phyloP scores from a whole-genome alignment of 2,329 filamentous ascomycete genomes.

The Phaeosphaeria sp. region DNA sequence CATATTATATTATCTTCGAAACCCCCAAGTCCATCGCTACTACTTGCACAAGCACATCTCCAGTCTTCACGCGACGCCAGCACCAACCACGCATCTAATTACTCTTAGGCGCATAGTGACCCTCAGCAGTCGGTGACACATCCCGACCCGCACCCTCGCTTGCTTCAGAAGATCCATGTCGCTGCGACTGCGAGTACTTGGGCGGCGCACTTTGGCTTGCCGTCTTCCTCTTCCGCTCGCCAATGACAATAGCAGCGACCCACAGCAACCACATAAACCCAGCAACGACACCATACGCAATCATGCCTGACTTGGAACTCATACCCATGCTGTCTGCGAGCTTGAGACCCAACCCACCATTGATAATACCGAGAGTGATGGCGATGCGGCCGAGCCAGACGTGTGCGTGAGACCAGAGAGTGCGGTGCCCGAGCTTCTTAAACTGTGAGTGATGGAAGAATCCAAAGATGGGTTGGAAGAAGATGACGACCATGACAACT shows the following conservation, averaged over 20 bases:
- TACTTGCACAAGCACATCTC: neutral
- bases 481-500: slow-evolving; percentile 56
- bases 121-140: slow-evolving; percentile 6
- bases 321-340: slow-evolving; percentile 27
- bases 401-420: slow-evolving; percentile 57
- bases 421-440: slow-evolving; percentile 54
- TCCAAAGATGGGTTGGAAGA: slow-evolving; percentile 63
- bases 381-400: slow-evolving; percentile 62
- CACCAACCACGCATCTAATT: slow-evolving; percentile 4
- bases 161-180: neutral
- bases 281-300: slow-evolving; percentile 59
- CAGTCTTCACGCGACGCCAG: neutral
- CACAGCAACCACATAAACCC: slow-evolving; percentile 52
- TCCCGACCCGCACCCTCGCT: neutral
- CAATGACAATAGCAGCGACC: slow-evolving; percentile 37
- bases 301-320: slow-evolving; percentile 40
- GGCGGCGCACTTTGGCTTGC: neutral
- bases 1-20: neutral
- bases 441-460: slow-evolving; percentile 59
- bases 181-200: slow-evolving; percentile 1
- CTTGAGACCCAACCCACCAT: slow-evolving; percentile 61
- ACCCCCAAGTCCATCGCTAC: neutral
- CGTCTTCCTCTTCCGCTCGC: slow-evolving; percentile 31
- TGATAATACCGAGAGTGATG: slow-evolving; percentile 61
- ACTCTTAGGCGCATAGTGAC: slow-evolving; percentile 28